These are phyloP conservation scores for Zoysia matrella DNA, from an alignment of 202 grass and related monocot species.

Conservation along the genomic window DNA sequence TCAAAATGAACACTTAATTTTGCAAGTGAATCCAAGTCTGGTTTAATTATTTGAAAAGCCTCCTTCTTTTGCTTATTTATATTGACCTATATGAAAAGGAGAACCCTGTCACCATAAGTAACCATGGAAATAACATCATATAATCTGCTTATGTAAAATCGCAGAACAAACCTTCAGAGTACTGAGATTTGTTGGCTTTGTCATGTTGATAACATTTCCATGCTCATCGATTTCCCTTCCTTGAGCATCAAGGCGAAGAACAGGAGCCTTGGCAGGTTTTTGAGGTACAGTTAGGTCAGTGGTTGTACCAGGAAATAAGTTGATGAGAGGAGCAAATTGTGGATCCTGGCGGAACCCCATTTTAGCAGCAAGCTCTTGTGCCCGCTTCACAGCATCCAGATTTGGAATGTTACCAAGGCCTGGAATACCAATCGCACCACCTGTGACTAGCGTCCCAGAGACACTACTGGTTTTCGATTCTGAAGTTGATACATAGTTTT, in stretches of 20 bases:
- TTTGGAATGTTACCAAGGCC: conserved; percentile 71
- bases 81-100: conserved; percentile 73
- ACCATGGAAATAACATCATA: conserved; percentile 11
- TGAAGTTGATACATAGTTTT: conserved; percentile 34
- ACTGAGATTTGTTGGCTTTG: conserved; percentile 80
- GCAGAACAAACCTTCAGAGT: conserved; percentile 76
- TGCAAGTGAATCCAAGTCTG: conserved; percentile 84
- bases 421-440: conserved; percentile 52
- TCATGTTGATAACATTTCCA: conserved; percentile 81
- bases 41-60: conserved; percentile 96
- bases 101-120: conserved; percentile 22
- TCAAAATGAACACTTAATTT: conserved; percentile 88
- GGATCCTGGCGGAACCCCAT: conserved; percentile 98
- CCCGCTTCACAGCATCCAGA: conserved; percentile 88
- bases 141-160: conserved; percentile 9
- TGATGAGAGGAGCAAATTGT: conserved; percentile 77
- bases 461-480: conserved; percentile 24
- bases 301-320: conserved; percentile 85
- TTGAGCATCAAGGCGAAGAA: conserved; percentile 85
- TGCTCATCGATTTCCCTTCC: conserved; percentile 96
- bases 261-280: conserved; percentile 79
- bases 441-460: conserved; percentile 32
- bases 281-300: conserved; percentile 65
- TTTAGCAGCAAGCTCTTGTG: conserved; percentile 88
- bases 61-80: conserved; percentile 99